Conservation (phyloP, 768 basidiomycete species). For the Tricholoma hemisulphureum region DNA sequence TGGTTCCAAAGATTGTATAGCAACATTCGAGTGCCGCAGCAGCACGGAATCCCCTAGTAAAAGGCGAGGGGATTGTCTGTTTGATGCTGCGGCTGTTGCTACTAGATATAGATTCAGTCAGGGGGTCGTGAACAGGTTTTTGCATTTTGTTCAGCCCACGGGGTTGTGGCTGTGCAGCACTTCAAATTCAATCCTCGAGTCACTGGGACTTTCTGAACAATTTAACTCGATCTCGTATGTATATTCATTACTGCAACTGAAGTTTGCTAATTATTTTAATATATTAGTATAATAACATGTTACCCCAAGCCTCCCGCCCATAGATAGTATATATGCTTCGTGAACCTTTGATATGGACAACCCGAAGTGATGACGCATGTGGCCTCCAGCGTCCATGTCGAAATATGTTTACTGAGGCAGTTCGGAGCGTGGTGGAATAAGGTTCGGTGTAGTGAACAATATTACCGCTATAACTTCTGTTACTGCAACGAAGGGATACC, state of each 20-base stretch:
- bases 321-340: too few species aligned
- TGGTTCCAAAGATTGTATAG: conserved; percentile 21
- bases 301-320: too few species aligned
- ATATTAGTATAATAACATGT: too few species aligned
- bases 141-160: conserved; percentile 19
- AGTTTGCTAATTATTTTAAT: too few species aligned
- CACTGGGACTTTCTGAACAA: too few species aligned
- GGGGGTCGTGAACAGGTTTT: not conserved
- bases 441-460: conserved; percentile 18
- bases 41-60: conserved; percentile 35
- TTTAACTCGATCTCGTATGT: too few species aligned
- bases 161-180: conserved; percentile 15
- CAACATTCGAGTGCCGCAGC: conserved; percentile 23
- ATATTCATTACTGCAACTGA: too few species aligned
- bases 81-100: conserved; percentile 28
- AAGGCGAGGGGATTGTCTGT: conserved; percentile 32
- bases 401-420: not conserved
- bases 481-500: conserved; percentile 26
- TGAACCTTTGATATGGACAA: too few species aligned
- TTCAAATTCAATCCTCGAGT: not conserved
- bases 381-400: not conserved
- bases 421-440: conserved; percentile 20
- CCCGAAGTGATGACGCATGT: not conserved
- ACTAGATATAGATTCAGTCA: not conserved
- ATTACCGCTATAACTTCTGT: conserved; percentile 23